Base-by-base conservation (phyloP, 306 rosid genomes). In the Benincasa hispida region DNA sequence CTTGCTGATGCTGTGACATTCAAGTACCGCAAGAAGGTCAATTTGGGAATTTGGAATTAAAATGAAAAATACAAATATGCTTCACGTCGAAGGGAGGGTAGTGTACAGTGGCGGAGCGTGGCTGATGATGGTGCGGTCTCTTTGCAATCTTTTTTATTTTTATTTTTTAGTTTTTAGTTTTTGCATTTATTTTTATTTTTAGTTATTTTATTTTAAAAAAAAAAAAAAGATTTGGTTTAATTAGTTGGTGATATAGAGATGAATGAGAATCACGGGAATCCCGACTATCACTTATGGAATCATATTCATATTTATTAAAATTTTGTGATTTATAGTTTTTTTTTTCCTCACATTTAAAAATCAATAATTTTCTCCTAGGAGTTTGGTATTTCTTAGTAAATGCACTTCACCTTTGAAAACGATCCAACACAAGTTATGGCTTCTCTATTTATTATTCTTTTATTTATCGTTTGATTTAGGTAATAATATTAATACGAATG, bases 251-350 rank as follows among this genome's bases (percentile, higher is more conserved):
- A 73, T 75, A 69, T 53, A 56, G 76, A 70, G 86, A 81, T 84
- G 80, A 87, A 88, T 84, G 94, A 80, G 82, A 80, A 78, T 88
- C 94, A 91, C 91, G 94, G 77, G 91, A 83, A 77, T 72, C 56
- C 69, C 85, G 83, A 89, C 79, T 51, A 51, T 41, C 72, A 79
- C 75, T 70, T 83, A 27, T 28, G 60, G 61, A 72, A 75, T 81
- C 72, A 35, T 56, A 69, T 3, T 55, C 24, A 14, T 65, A 62
- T 24, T 24, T 77, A 58, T 65, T 55, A 53, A 28, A 21, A 32
- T 68, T 60, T 5, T n/a, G 53, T 72, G 42, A 2, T 18, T 14
- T 6, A 51, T 3, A 5, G 50, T 61, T 21, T 68, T 39, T 56
- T 2, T 13, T 45, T 45, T 45, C 11, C 15, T 9, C 12, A 11